phyloP scores from a whole-genome alignment of 2,329 filamentous ascomycete genomes.

The Verruconis gallopava region DNA sequence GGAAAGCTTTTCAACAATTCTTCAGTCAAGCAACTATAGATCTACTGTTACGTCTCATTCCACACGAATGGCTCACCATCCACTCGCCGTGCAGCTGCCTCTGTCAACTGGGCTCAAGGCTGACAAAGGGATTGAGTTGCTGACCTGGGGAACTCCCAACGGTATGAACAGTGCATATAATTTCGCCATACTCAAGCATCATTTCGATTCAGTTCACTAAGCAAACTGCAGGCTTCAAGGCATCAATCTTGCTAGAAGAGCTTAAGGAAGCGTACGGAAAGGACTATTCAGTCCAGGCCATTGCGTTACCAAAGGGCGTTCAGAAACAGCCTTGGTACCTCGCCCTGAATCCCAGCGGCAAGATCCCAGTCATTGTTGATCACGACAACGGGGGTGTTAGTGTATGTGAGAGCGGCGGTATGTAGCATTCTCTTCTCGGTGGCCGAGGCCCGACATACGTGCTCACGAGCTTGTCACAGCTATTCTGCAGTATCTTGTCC shows the following conservation, averaged over 20 bases:
- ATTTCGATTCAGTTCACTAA: too few relatives aligned
- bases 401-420: slow-evolving; percentile 17
- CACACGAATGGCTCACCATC: not conserved
- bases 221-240: slow-evolving; percentile 32
- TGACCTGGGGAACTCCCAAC: slow-evolving; percentile 2
- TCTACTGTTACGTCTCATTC: too few relatives aligned
- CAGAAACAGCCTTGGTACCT: slow-evolving; percentile 58
- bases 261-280: slow-evolving; percentile 50
- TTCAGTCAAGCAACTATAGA: too few relatives aligned
- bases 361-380: slow-evolving; percentile 53
- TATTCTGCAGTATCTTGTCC: slow-evolving; percentile 31
- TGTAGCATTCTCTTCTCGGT: too few relatives aligned
- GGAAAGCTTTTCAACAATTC: too few relatives aligned
- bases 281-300: slow-evolving; percentile 44
- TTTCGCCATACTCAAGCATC: not conserved
- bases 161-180: not conserved
- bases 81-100: not conserved
- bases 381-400: slow-evolving; percentile 37
- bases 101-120: slow-evolving; percentile 4
- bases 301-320: slow-evolving; percentile 41
- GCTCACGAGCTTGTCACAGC: slow-evolving; percentile 15
- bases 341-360: slow-evolving; percentile 48
- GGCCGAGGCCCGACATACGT: slow-evolving; percentile 10
- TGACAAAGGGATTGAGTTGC: not conserved
- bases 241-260: slow-evolving; percentile 50